Evolutionary conservation across 176 grass and related monocot species (phyloP).

Genomic region (Eragrostis curvula): DNA sequence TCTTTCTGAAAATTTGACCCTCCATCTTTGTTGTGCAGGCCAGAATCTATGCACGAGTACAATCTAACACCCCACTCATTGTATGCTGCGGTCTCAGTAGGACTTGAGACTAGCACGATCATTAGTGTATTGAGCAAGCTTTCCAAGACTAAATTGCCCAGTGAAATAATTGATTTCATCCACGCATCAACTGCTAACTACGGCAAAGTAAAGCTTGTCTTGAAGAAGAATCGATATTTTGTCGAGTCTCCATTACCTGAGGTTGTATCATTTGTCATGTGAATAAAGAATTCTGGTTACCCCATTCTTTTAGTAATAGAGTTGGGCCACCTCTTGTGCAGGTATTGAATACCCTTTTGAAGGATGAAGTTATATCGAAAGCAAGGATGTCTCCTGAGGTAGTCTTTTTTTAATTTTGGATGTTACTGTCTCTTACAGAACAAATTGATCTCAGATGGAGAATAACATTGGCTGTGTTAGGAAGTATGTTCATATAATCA

Average conservation of each 20-base stretch:
- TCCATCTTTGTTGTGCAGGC: constrained; percentile 52
- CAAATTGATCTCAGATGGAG: constrained; percentile 7
- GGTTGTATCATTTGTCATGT: constrained; percentile 62
- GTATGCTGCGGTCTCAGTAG: constrained; percentile 94
- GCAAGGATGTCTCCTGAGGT: constrained; percentile 74
- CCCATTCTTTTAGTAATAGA: constrained; percentile 25
- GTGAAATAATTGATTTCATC: constrained; percentile 96
- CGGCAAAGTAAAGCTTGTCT: constrained; percentile 97
- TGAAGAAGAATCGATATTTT: constrained; percentile 98
- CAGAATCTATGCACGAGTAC: constrained; percentile 97
- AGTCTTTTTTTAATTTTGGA: neutral
- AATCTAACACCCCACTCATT: constrained; percentile 94
- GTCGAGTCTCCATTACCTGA: constrained; percentile 91
- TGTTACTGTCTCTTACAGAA: neutral
- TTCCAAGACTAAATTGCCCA: constrained; percentile 87
- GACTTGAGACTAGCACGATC: constrained; percentile 86
- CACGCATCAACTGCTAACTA: constrained; percentile 95
- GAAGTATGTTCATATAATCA: constrained; percentile 17
- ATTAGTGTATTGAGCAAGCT: constrained; percentile 90
- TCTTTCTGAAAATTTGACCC: constrained; percentile 7
- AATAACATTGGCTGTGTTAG: constrained; percentile 16
- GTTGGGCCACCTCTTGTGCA: constrained; percentile 35
- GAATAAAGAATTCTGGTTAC: constrained; percentile 13
- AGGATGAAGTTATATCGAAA: constrained; percentile 69
- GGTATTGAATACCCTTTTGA: constrained; percentile 85